Percentiles rank a stretch among this genome's conserved stretches.
Evolutionary conservation across 169 alveolate genomes (phyloP).

Genomic region (Plasmodium sp.): DNA sequence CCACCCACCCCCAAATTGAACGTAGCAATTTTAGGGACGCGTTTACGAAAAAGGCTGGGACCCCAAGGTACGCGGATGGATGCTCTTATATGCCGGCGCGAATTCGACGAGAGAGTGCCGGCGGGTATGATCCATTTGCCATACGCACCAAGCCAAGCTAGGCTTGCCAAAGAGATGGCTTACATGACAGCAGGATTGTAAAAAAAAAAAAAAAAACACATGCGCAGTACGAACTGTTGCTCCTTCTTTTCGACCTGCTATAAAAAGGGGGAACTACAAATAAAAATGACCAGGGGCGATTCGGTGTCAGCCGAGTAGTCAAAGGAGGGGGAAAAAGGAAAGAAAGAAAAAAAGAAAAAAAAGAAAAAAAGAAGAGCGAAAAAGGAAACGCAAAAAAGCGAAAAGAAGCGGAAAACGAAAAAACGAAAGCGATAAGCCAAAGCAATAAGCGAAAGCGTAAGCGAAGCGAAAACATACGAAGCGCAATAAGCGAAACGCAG

Average conservation of each 20-base stretch:
- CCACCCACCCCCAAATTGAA: not conserved
- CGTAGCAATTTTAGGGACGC: not conserved
- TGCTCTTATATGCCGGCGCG: not conserved
- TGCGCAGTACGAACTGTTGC: not conserved
- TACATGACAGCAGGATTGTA: not conserved
- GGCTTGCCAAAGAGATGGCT: not conserved
- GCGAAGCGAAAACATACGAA: no score
- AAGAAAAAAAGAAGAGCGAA: not conserved
- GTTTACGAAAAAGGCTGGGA: not conserved
- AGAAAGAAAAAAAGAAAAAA: not conserved
- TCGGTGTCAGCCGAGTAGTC: not conserved
- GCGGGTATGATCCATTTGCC: not conserved
- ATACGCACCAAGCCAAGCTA: not conserved
- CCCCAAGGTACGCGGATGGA: not conserved
- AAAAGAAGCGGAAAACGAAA: not conserved
- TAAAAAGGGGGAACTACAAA: not conserved
- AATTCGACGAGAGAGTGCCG: not conserved
- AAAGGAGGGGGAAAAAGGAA: not conserved
- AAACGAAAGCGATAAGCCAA: not conserved
- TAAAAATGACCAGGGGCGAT: not conserved
- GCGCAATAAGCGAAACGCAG: not conserved
- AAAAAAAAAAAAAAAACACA: no score
- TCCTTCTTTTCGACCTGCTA: not conserved
- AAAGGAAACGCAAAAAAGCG: not conserved
- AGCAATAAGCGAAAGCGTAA: no score